phyloP scores from a whole-genome alignment of 441 rosid genomes.

The Corymbia citriodora region DNA sequence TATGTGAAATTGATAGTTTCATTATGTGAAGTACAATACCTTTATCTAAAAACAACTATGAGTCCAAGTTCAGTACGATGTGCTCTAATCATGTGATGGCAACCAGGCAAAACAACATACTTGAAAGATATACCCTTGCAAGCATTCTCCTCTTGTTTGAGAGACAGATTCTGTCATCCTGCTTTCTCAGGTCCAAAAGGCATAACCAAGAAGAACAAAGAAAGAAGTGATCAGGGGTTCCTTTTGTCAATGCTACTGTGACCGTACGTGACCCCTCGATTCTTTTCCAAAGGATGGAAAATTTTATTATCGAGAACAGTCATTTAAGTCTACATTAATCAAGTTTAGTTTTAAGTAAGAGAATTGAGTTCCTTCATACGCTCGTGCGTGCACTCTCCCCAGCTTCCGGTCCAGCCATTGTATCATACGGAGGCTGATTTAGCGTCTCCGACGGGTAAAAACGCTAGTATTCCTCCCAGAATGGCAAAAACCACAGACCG shows the following conservation, averaged over 20 bases:
- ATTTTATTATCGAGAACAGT: too few relatives aligned
- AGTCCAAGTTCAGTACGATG: neutral
- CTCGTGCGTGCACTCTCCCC: too few relatives aligned
- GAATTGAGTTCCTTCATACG: too few relatives aligned
- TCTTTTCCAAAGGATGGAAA: too few relatives aligned
- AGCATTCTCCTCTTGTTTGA: neutral
- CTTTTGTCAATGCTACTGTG: neutral
- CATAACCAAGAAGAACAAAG: neutral
- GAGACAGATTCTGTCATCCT: neutral
- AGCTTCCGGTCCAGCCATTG: too few relatives aligned
- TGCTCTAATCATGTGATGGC: neutral
- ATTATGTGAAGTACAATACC: neutral
- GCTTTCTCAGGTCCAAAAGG: neutral
- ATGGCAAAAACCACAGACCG: conserved; percentile 52
- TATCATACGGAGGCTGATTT: neutral
- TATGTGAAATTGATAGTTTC: neutral
- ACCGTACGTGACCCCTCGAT: too few relatives aligned
- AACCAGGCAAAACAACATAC: too few relatives aligned
- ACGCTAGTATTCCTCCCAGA: conserved; percentile 61
- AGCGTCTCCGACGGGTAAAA: conserved; percentile 77
- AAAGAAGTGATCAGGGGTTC: neutral
- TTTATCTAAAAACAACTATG: neutral
- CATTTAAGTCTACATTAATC: too few relatives aligned
- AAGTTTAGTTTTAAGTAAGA: too few relatives aligned
- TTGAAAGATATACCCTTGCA: neutral